Evolutionary conservation across 257 asterid species (phyloP).

Genomic region (Solanum chmielewskii): DNA sequence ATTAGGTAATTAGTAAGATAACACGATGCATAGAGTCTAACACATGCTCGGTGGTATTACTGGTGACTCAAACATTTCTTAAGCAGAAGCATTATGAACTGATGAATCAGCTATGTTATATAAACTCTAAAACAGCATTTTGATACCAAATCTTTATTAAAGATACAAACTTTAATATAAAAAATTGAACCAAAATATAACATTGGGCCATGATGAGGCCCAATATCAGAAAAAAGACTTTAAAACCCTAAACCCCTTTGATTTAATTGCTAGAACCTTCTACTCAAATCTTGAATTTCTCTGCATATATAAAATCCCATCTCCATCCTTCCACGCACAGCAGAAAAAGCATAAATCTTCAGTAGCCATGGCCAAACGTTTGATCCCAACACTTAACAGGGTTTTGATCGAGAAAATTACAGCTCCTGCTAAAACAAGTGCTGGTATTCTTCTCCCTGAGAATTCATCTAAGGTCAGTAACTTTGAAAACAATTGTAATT

Average conservation of each 20-base stretch:
- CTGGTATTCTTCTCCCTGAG: slow-evolving; percentile 91
- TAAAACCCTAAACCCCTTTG: slow-evolving; percentile 25
- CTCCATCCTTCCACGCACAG: not conserved
- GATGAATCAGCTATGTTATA: not conserved
- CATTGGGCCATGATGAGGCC: not conserved
- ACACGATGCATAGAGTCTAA: too few relatives aligned
- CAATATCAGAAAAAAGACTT: not conserved
- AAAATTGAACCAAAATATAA: too few relatives aligned
- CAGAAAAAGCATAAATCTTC: not conserved
- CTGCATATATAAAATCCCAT: not conserved
- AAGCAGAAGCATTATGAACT: not conserved
- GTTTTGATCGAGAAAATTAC: slow-evolving; percentile 70
- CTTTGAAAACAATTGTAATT: not conserved
- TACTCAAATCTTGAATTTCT: slow-evolving; percentile 3
- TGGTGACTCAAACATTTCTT: not conserved
- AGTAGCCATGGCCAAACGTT: slow-evolving; percentile 59
- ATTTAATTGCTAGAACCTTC: slow-evolving; percentile 26
- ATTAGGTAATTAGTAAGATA: too few relatives aligned
- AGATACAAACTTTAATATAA: not conserved
- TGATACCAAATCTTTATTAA: not conserved
- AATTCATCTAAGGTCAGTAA: slow-evolving; percentile 55
- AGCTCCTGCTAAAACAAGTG: slow-evolving; percentile 73
- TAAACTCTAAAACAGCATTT: not conserved
- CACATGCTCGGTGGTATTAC: not conserved
- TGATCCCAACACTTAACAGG: slow-evolving; percentile 73